Evolutionary conservation across 2,329 filamentous ascomycete genomes (phyloP).

Genomic region (Tympanopsis confertula): DNA sequence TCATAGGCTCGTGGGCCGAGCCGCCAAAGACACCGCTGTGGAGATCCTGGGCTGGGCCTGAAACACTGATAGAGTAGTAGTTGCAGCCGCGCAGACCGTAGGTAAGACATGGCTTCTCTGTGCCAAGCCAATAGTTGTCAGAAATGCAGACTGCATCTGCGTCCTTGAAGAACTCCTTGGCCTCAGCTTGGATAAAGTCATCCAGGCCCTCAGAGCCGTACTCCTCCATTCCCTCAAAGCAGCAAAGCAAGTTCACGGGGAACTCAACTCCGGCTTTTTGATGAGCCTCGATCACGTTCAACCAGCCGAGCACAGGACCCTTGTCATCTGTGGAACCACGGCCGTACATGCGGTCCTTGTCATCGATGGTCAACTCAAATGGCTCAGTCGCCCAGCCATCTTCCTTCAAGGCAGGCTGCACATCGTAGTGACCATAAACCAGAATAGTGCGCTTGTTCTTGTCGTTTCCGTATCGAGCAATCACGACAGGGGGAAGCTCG

Average conservation of each 20-base stretch:
- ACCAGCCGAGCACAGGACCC: slow-evolving; percentile 63
- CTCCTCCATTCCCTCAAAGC: slow-evolving; percentile 72
- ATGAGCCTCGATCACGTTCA: slow-evolving; percentile 67
- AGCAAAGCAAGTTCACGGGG: slow-evolving; percentile 66
- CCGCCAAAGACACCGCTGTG: slow-evolving; percentile 97
- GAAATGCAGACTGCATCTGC: slow-evolving; percentile 66
- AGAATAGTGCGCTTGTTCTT: slow-evolving; percentile 66
- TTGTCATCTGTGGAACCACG: slow-evolving; percentile 68
- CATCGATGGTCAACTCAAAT: slow-evolving; percentile 57
- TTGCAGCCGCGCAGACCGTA: slow-evolving; percentile 96
- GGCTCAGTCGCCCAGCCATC: slow-evolving; percentile 68
- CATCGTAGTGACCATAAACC: slow-evolving; percentile 69
- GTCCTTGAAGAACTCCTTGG: slow-evolving; percentile 63
- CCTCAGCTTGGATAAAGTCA: slow-evolving; percentile 61
- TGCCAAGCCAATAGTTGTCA: slow-evolving; percentile 75
- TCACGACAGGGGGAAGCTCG: slow-evolving; percentile 81
- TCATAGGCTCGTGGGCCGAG: slow-evolving; percentile 96
- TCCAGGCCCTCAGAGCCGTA: slow-evolving; percentile 66
- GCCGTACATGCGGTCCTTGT: slow-evolving; percentile 63
- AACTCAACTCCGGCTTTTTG: slow-evolving; percentile 62
- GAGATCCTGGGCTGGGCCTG: slow-evolving; percentile 82
- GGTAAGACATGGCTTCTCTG: slow-evolving; percentile 94
- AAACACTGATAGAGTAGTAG: slow-evolving; percentile 89
- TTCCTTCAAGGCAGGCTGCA: slow-evolving; percentile 60
- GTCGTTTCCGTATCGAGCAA: slow-evolving; percentile 86